Percentiles rank a stretch among this genome's conserved stretches.
phyloP scores from a whole-genome alignment of 192 early-diverging fungal genomes.

The Bifiguratus adelaidae region DNA sequence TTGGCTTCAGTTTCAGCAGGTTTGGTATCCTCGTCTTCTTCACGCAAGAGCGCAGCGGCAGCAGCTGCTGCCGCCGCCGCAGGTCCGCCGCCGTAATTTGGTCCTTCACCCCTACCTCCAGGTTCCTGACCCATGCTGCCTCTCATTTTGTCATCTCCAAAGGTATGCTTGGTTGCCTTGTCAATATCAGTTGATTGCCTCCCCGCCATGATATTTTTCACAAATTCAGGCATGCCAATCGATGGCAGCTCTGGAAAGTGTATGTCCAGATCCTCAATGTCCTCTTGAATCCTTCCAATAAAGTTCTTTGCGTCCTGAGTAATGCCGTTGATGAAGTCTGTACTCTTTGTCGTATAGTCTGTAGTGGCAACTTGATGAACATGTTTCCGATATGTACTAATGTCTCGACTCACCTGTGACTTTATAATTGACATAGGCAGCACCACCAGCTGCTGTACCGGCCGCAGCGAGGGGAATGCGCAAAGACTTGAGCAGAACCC shows the following conservation, averaged over 20 bases:
- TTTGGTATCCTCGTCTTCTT: slow-evolving; percentile 31
- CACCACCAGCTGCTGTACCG: slow-evolving; percentile 43
- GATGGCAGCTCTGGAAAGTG: slow-evolving; percentile 25
- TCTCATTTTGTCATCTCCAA: slow-evolving; percentile 6
- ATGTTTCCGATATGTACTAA: background rate
- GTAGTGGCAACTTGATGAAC: background rate
- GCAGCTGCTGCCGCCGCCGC: slow-evolving; percentile 30
- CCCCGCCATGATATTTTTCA: slow-evolving; percentile 10
- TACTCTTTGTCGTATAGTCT: slow-evolving; percentile 23
- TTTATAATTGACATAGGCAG: slow-evolving; percentile 53
- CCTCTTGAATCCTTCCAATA: slow-evolving; percentile 18
- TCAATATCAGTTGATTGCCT: background rate
- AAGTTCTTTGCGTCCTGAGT: slow-evolving; percentile 20
- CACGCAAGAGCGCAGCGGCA: slow-evolving; percentile 20
- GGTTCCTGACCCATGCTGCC: slow-evolving; percentile 14
- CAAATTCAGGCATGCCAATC: slow-evolving; percentile 21
- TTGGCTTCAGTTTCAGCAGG: slow-evolving; percentile 23
- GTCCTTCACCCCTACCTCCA: background rate
- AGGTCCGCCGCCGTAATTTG: background rate
- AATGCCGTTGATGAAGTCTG: slow-evolving; percentile 18
- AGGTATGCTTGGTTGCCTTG: slow-evolving; percentile 16
- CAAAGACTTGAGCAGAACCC: too few relatives aligned
- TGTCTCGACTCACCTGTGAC: slow-evolving; percentile 26
- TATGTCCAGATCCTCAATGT: slow-evolving; percentile 18
- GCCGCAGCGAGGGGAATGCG: slow-evolving; percentile 48